These are phyloP conservation scores for Phytophthora ohioensis DNA, from an alignment of 352 stramenopile genomes.

Conservation along the genomic window DNA sequence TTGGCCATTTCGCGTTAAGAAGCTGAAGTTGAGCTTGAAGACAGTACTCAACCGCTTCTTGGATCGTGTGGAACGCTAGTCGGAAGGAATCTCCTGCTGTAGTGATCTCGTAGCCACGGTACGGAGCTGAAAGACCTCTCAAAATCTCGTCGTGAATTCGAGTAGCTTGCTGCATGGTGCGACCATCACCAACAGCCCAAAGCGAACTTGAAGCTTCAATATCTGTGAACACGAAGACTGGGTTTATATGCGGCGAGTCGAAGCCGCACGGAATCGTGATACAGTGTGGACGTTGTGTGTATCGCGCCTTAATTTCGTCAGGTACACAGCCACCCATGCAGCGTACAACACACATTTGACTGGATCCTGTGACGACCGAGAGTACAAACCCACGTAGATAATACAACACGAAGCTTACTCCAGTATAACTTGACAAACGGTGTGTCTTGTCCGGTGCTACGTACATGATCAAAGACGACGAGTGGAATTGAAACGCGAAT, in stretches of 20 bases:
- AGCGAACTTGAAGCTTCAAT: slow-evolving; percentile 65
- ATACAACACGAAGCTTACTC: slow-evolving; percentile 50
- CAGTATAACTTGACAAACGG: slow-evolving; percentile 33
- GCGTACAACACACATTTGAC: slow-evolving; percentile 50
- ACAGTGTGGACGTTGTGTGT: slow-evolving; percentile 34
- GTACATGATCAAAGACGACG: slow-evolving; percentile 56
- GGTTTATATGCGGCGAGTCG: slow-evolving; percentile 33
- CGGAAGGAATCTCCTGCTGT: slow-evolving; percentile 73
- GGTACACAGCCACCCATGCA: slow-evolving; percentile 44
- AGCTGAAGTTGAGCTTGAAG: slow-evolving; percentile 55
- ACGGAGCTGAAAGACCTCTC: slow-evolving; percentile 31
- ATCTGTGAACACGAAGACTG: slow-evolving; percentile 68
- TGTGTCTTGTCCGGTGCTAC: slow-evolving; percentile 16
- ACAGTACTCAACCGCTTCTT: slow-evolving; percentile 61
- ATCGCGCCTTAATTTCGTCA: slow-evolving; percentile 41
- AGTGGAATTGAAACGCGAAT: slow-evolving; percentile 64
- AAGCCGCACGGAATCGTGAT: slow-evolving; percentile 1
- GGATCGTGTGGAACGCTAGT: slow-evolving; percentile 64
- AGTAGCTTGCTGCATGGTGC: slow-evolving; percentile 47
- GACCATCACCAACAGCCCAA: slow-evolving; percentile 45
- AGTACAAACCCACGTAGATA: slow-evolving; percentile 52
- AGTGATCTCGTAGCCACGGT: slow-evolving; percentile 76
- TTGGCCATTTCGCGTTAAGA: slow-evolving; percentile 61
- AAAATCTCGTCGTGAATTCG: slow-evolving; percentile 56
- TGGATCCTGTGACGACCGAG: slow-evolving; percentile 52